Evolutionary conservation across 306 rosid genomes (phyloP), one percentile per base, ranked within the genome.

Genomic region (Pachyrhizus erosus): DNA sequence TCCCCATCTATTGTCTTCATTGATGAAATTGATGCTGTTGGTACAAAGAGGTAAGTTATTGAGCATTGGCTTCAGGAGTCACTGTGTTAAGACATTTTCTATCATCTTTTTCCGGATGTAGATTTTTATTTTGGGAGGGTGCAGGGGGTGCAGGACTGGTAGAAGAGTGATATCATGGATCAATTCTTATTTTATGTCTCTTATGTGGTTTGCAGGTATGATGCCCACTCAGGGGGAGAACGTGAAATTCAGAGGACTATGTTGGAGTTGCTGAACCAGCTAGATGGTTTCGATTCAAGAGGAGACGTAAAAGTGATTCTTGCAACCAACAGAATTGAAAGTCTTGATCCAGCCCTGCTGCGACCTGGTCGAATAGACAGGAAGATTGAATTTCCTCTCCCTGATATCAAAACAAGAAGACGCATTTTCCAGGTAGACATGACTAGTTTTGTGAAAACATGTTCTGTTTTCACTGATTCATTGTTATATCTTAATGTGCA

Each of bases 221-320:
- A 96, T 82, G 99, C 99, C 33, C 97, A 96, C 83, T 96, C 99
- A 1, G 99, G 99, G 64, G 99, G 99, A 79, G 99, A 96, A 73
- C 96, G 99, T 43, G 99, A 96, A 86, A 96, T 93, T 70, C 98
- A 96, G 75, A 90, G 99, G 84, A 96, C 97, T 51, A 94, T 96
- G 98, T 88, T 92, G 89, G 98, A 96, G 83, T 82, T 96, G 73
- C 85, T 96, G 83, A 96, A 93, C 85, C 98, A 93, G 87, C 86
- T 96, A 61, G 99, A 96, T 80, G 99, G 99, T 70, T 94, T 96
- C 79, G 98, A 96, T 88, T 93, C 98, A 8, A 92, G 97, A 83
- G 99, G 98, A 84, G 98, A 96, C 82, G 99, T 96, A 0, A 96
- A 93, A 85, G 98, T 96, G 66, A 93, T 96, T 80, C 93, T 93